Evolutionary conservation across 208 protist species (phyloP), one percentile per base, ranked within the genome.

Genomic region (Leishmania lainsoni): DNA sequence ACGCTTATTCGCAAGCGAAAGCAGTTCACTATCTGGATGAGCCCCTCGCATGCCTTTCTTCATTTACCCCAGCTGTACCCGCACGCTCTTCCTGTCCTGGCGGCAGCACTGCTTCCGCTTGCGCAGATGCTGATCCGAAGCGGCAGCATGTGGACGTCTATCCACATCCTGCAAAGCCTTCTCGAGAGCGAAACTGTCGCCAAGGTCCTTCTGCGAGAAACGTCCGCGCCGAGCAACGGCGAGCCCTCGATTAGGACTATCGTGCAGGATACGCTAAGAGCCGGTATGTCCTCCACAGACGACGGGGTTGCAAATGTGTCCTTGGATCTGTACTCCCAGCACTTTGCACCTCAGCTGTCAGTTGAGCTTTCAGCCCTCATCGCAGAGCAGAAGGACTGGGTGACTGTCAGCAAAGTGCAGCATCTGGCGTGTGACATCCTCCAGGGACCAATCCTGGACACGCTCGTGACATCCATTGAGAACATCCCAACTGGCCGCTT

Each of bases 401-500:
- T 80, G 2, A 63, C 22, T 17, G 29, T 63, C 16, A 16, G 35
- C 26, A 12, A 5, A 3, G 76, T 81, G 48, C 79, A 87, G 56
- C 54, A 12, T 8, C 6, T 87, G 16, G 65, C 81, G 26, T 79
- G 81, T 16, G 35, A 68, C 52, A 45, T 59, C 4, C 74, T 80
- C 35, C 83, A 83, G 35, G 71, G 83, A 14, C 75, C 63, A 42
- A 39, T 80, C 48, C 61, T 83, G 20, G 74, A 81, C 49, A 58
- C 42, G 49, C 32, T 77, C 12, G 73, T 76, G 22, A 22, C 5
- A 0, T 29, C 32, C 49, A 52, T 79, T 1, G 17, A 14, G 32
- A 29, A 79, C 4, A 52, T 80, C 22, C 61, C 71, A 0, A 58
- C 12, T 1, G 76, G 86, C 9, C 82, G 76, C 48, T 86, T 86